phyloP scores from a whole-genome alignment of 108 stramenopile genomes.

The Schizochytrium sp. region DNA sequence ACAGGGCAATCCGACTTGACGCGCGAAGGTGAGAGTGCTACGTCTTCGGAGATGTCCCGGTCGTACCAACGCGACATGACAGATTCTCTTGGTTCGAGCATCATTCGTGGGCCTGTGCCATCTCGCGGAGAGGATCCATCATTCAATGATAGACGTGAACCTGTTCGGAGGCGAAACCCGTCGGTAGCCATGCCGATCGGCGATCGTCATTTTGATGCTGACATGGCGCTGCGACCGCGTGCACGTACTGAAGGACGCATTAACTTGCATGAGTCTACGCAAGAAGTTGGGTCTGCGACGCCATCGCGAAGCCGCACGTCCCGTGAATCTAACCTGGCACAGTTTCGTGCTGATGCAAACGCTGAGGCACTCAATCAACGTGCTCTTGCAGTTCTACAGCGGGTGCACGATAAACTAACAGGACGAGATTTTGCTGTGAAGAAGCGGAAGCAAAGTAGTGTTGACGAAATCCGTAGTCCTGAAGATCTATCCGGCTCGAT shows the following conservation, averaged over 20 bases:
- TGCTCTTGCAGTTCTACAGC: constrained; percentile 92
- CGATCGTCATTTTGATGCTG: neutral
- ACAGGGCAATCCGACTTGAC: constrained; percentile 21
- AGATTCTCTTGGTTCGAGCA: neutral
- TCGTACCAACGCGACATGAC: neutral
- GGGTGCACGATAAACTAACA: constrained; percentile 95
- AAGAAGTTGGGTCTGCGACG: neutral
- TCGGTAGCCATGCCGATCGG: constrained; percentile 35
- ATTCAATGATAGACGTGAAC: neutral
- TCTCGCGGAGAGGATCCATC: too few relatives aligned
- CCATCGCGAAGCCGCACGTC: constrained; percentile 49
- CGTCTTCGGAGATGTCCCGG: constrained; percentile 1
- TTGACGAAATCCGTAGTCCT: neutral
- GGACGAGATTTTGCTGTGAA: constrained; percentile 89
- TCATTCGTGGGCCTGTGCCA: neutral
- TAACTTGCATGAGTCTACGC: neutral
- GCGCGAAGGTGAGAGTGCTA: constrained; percentile 27
- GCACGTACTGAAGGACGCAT: constrained; percentile 50
- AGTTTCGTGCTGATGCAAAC: constrained; percentile 62
- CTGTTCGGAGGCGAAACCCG: neutral
- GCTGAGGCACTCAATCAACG: constrained; percentile 87
- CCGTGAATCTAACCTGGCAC: constrained; percentile 62
- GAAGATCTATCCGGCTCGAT: neutral
- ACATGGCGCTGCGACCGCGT: neutral
- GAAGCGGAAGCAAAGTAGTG: neutral